Percentiles rank a stretch among this genome's conserved stretches.
phyloP scores from a whole-genome alignment of 2,329 filamentous ascomycete genomes.

The Alternaria sp. region DNA sequence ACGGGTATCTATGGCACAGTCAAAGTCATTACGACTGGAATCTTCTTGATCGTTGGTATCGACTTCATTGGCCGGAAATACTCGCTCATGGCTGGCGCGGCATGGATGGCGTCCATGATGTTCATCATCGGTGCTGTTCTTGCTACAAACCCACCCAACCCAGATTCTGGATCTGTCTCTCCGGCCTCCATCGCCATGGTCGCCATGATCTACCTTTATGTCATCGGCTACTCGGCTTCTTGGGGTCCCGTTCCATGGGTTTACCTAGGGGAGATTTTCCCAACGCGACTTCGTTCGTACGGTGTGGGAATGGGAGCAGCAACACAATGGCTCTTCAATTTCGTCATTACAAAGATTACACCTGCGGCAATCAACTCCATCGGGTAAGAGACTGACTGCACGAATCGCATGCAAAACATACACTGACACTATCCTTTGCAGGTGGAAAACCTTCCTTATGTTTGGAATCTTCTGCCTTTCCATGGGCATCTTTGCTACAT shows the following conservation, averaged over 20 bases:
- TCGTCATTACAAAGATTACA: conserved; percentile 70
- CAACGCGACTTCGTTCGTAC: conserved; percentile 67
- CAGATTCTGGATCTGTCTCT: conserved; percentile 39
- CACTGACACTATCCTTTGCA: conserved; percentile 44
- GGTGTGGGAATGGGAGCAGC: conserved; percentile 75
- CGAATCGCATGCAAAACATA: conserved; percentile 46
- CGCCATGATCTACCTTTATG: conserved; percentile 78
- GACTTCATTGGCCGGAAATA: conserved; percentile 68
- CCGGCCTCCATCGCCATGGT: conserved; percentile 65
- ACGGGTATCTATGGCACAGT: conserved; percentile 72
- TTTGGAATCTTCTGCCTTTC: conserved; percentile 57
- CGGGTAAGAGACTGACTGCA: background rate
- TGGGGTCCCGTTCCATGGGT: conserved; percentile 82
- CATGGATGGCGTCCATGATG: conserved; percentile 68
- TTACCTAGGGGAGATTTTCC: conserved; percentile 75
- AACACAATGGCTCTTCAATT: conserved; percentile 77
- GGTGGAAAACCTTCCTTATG: conserved; percentile 54
- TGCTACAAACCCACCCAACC: conserved; percentile 49
- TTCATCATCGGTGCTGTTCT: conserved; percentile 69
- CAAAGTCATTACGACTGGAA: conserved; percentile 70
- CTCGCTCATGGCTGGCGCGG: conserved; percentile 69
- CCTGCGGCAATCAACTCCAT: conserved; percentile 55
- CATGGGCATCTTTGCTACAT: conserved; percentile 53
- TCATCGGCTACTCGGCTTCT: conserved; percentile 70
- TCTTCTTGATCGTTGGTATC: conserved; percentile 74